phyloP scores from a whole-genome alignment of 2,329 filamentous ascomycete genomes.

The Hypoxylon sp. region DNA sequence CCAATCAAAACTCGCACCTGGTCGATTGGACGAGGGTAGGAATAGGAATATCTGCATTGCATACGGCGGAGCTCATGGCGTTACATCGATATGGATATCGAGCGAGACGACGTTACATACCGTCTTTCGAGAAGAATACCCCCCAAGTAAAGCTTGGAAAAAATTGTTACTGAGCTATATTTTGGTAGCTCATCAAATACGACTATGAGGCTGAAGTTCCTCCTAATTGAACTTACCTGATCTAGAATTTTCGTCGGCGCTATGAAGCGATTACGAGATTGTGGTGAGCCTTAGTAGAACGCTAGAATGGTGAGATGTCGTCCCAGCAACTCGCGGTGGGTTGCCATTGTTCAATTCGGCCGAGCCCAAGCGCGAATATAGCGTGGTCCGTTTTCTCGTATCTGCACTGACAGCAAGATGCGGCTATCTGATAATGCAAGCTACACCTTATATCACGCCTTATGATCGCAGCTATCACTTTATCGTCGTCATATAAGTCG shows the following conservation, averaged over 20 bases:
- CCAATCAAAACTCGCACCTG: constrained; percentile 32
- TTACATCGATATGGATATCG: constrained; percentile 39
- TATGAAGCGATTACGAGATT: constrained; percentile 25
- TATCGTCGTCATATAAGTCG: constrained; percentile 21
- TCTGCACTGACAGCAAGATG: constrained; percentile 44
- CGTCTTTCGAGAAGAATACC: constrained; percentile 29
- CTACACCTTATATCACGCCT: constrained; percentile 26
- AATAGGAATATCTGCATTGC: constrained; percentile 31
- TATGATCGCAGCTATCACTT: constrained; percentile 27
- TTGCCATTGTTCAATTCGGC: constrained; percentile 13
- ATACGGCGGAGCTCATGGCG: constrained; percentile 36
- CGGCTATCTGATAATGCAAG: constrained; percentile 45
- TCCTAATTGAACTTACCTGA: constrained; percentile 25
- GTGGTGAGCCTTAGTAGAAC: constrained; percentile 15
- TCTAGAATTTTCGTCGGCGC: constrained; percentile 1
- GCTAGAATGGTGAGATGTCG: constrained; percentile 22
- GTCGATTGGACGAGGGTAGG: constrained; percentile 29
- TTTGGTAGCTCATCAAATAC: constrained; percentile 33
- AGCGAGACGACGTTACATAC: constrained; percentile 39
- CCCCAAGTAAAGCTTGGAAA: constrained; percentile 26
- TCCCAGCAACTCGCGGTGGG: constrained; percentile 20
- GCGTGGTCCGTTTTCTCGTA: constrained; percentile 40
- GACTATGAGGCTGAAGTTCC: constrained; percentile 29
- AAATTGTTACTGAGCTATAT: constrained; percentile 22
- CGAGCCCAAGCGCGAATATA: constrained; percentile 29